phyloP scores from a whole-genome alignment of 2,329 filamentous ascomycete genomes.

The Penicillium sp. region DNA sequence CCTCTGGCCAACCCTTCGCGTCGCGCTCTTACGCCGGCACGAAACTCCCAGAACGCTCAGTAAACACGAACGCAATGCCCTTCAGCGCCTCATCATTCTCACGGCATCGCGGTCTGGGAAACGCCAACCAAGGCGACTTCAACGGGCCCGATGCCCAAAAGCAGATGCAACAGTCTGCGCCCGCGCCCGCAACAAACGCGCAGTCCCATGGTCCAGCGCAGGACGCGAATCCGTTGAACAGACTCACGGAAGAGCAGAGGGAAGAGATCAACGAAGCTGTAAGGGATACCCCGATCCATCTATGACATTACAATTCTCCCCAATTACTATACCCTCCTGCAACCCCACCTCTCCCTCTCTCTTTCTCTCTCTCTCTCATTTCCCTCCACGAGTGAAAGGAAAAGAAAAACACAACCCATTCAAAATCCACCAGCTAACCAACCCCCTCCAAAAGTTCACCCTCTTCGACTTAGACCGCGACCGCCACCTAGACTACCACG shows the following conservation, averaged over 20 bases:
- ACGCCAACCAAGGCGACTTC: constrained; percentile 29
- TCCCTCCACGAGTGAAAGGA: not conserved
- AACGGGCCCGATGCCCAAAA: constrained; percentile 27
- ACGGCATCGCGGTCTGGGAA: constrained; percentile 38
- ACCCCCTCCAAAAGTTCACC: constrained; percentile 64
- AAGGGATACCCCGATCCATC: constrained; percentile 41
- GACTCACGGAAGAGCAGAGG: constrained; percentile 80
- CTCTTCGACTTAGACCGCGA: constrained; percentile 98
- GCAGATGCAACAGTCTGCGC: constrained; percentile 30
- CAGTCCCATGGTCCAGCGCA: constrained; percentile 47
- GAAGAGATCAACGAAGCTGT: constrained; percentile 94
- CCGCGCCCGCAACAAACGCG: constrained; percentile 39
- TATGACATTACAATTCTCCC: not conserved
- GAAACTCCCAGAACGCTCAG: constrained; percentile 53
- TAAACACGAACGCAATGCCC: constrained; percentile 43
- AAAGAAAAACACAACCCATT: not conserved
- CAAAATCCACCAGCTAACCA: not conserved
- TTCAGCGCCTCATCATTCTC: constrained; percentile 48
- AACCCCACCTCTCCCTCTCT: not conserved
- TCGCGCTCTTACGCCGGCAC: constrained; percentile 55
- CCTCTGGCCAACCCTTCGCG: constrained; percentile 56
- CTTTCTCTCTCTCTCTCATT: not conserved
- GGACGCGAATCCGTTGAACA: constrained; percentile 52
- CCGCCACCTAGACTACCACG: constrained; percentile 91
- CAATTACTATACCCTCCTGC: not conserved